A percentile compares a stretch with the other conserved stretches of the same genome.
phyloP scores from a whole-genome alignment of 169 alveolate genomes.

The Plasmodium gallinaceum region DNA sequence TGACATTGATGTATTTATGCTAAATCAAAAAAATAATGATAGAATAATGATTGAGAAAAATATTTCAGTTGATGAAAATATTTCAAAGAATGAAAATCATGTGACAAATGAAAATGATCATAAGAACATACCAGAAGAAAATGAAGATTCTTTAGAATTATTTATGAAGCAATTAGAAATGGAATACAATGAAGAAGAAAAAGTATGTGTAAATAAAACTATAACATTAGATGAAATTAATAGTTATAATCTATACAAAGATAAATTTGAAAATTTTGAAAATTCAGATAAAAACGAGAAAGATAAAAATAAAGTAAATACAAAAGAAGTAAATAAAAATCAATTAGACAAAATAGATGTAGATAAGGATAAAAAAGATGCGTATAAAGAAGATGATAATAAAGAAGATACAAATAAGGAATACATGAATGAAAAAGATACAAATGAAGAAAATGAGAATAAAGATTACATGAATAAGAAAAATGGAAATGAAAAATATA shows the following conservation, averaged over 20 bases:
- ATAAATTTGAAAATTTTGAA: conserved; percentile 10
- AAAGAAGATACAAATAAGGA: background rate
- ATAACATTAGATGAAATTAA: conserved; percentile 65
- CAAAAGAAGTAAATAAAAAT: background rate
- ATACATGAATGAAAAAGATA: background rate
- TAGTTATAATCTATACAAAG: conserved; percentile 21
- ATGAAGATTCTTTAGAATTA: conserved; percentile 38
- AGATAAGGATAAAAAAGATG: no score
- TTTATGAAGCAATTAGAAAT: conserved; percentile 47
- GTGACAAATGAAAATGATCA: background rate
- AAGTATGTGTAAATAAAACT: conserved; percentile 3
- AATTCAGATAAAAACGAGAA: background rate
- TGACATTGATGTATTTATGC: background rate
- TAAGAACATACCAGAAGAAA: background rate
- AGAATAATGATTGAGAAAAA: background rate
- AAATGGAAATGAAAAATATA: background rate
- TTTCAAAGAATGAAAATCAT: background rate
- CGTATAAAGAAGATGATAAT: no score
- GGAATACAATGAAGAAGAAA: conserved; percentile 6
- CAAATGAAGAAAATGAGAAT: background rate
- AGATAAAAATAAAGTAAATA: background rate
- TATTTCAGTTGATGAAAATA: background rate
- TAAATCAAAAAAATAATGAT: background rate
- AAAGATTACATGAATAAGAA: background rate
- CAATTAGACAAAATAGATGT: background rate